Evolutionary conservation across 352 stramenopile species (phyloP).

Genomic region (Halophytophthora batemanensis): DNA sequence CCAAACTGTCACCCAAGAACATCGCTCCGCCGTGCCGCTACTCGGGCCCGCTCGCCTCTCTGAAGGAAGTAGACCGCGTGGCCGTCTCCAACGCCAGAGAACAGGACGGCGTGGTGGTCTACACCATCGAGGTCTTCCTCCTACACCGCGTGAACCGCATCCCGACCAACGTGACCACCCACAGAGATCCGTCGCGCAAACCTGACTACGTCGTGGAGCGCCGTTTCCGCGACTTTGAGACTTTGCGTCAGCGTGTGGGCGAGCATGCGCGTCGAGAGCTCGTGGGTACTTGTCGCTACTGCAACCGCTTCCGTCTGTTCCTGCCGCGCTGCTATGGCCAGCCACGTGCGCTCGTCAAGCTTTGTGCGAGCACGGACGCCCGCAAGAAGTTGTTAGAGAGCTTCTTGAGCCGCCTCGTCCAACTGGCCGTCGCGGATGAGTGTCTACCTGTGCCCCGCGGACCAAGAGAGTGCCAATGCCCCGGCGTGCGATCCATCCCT

Average conservation of each 20-base stretch:
- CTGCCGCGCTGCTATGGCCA: conserved; percentile 22
- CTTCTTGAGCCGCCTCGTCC: conserved; percentile 26
- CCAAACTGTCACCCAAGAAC: not conserved
- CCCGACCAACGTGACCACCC: conserved; percentile 29
- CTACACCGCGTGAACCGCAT: conserved; percentile 39
- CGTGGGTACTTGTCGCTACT: conserved; percentile 20
- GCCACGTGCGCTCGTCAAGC: conserved; percentile 31
- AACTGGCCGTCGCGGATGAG: conserved; percentile 14
- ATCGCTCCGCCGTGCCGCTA: not conserved
- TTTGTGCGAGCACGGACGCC: conserved; percentile 19
- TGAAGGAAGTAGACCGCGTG: conserved; percentile 28
- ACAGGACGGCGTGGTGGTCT: conserved; percentile 36
- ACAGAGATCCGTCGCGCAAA: not conserved
- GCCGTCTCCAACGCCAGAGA: conserved; percentile 28
- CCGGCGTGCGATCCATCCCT: conserved; percentile 15
- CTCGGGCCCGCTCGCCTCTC: conserved; percentile 16
- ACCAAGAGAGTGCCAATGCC: conserved; percentile 6
- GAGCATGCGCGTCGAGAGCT: conserved; percentile 16
- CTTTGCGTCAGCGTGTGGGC: conserved; percentile 15
- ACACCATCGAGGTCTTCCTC: conserved; percentile 47
- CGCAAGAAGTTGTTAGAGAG: conserved; percentile 37
- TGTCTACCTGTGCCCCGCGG: not conserved
- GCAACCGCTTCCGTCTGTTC: conserved; percentile 20
- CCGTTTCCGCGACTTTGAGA: conserved; percentile 29
- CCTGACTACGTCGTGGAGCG: conserved; percentile 28